Evolutionary conservation across 2,329 filamentous ascomycete species (phyloP).

Genomic region (Talaromyces amestolkiae): DNA sequence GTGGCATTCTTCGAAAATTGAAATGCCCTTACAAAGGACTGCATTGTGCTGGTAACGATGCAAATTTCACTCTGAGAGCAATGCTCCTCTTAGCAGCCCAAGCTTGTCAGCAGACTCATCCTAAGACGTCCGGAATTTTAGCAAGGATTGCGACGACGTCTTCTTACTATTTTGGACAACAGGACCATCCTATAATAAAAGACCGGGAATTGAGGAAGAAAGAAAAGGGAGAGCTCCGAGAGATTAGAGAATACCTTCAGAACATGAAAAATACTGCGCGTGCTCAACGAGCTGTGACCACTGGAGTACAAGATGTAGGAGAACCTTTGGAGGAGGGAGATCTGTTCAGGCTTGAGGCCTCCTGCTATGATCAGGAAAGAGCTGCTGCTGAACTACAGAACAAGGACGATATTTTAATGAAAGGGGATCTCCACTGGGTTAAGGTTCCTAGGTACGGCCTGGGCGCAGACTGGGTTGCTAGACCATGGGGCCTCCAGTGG

Average conservation of each 20-base stretch:
- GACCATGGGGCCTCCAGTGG: not conserved
- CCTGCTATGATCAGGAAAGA: not conserved
- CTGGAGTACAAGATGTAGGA: not conserved
- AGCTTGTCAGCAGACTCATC: not conserved
- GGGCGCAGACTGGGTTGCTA: not conserved
- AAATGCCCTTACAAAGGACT: not conserved
- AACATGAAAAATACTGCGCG: not conserved
- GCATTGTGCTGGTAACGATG: conserved; percentile 1
- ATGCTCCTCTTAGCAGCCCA: not conserved
- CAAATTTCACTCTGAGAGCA: not conserved
- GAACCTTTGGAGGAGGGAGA: not conserved
- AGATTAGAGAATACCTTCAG: no score
- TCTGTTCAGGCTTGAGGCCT: not conserved
- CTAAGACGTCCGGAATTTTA: no score
- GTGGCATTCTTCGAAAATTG: not conserved
- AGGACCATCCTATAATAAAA: no score
- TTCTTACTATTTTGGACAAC: no score
- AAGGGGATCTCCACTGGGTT: not conserved
- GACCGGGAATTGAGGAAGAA: not conserved
- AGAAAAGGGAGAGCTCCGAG: not conserved
- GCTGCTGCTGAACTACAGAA: not conserved
- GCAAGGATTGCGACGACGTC: no score
- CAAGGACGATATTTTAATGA: not conserved
- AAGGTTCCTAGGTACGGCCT: not conserved
- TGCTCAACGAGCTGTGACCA: not conserved